Evolutionary conservation across 2,329 filamentous ascomycete species (phyloP).

Genomic region (Nigrospora sphaerica): DNA sequence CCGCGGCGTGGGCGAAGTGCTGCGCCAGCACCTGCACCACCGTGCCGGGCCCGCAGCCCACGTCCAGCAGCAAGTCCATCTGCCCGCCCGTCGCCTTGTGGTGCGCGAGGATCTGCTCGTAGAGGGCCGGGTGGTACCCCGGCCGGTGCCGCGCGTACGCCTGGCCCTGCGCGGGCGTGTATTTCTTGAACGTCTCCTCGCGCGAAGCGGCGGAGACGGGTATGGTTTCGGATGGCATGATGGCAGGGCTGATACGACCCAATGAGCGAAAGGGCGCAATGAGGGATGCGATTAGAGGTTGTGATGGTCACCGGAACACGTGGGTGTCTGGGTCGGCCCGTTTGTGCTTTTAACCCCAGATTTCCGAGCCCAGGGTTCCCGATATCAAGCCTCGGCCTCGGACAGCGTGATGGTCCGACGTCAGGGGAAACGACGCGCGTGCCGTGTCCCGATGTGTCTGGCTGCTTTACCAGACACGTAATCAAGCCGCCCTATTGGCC

Average conservation of each 20-base stretch:
- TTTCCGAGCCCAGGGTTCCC: too few relatives aligned
- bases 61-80: constrained; percentile 37
- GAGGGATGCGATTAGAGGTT: not conserved
- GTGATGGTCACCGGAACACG: not conserved
- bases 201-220: not conserved
- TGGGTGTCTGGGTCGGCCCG: not conserved
- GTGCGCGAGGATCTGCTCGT: constrained; percentile 35
- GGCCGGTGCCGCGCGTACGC: constrained; percentile 33
- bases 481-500: too few relatives aligned
- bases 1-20: constrained; percentile 37
- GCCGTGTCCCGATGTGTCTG: too few relatives aligned
- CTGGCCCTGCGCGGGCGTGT: constrained; percentile 32
- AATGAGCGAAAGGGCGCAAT: not conserved
- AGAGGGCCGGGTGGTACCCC: constrained; percentile 38
- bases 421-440: too few relatives aligned
- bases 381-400: too few relatives aligned
- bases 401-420: too few relatives aligned
- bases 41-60: constrained; percentile 51
- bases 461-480: too few relatives aligned
- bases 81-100: constrained; percentile 38
- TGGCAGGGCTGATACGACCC: too few relatives aligned
- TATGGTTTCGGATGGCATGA: too few relatives aligned
- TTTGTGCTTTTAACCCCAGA: not conserved
- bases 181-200: constrained; percentile 38
- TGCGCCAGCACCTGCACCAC: constrained; percentile 36